phyloP scores from a whole-genome alignment of 2,329 filamentous ascomycete genomes.

The Talaromyces pinophilus region DNA sequence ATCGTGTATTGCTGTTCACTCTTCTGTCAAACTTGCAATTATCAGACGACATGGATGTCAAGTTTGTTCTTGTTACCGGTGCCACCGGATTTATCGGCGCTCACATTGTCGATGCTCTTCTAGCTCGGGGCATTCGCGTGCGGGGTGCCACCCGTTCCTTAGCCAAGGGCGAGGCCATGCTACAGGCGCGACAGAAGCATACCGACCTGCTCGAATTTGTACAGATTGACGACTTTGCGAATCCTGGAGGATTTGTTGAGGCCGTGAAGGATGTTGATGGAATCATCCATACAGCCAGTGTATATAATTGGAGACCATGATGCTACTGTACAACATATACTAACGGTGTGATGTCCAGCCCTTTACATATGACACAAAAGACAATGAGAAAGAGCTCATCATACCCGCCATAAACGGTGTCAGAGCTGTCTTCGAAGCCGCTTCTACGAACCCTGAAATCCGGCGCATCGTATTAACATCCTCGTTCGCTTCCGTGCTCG shows the following conservation, averaged over 20 bases:
- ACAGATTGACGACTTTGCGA: conserved; percentile 19
- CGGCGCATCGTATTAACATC: conserved; percentile 20
- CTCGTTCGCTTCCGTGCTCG: conserved; percentile 21
- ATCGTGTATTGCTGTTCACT: background rate
- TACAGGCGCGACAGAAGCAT: conserved; percentile 21
- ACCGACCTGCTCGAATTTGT: conserved; percentile 19
- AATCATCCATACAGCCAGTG: conserved; percentile 22
- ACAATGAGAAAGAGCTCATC: conserved; percentile 23
- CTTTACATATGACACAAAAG: conserved; percentile 15
- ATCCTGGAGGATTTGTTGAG: conserved; percentile 11
- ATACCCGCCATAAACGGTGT: conserved; percentile 20
- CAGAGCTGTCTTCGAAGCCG: conserved; percentile 39
- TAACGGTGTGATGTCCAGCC: conserved; percentile 5
- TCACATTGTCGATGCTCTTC: conserved; percentile 28
- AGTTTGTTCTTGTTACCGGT: conserved; percentile 30
- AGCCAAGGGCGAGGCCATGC: conserved; percentile 23
- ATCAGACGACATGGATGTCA: conserved; percentile 1
- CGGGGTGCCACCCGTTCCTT: conserved; percentile 23
- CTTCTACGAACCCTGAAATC: conserved; percentile 39
- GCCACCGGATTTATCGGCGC: conserved; percentile 35
- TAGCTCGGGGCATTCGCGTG: conserved; percentile 24
- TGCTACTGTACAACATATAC: too few relatives aligned
- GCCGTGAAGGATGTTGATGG: conserved; percentile 20
- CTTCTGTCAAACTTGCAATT: background rate
- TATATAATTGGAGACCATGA: background rate